A percentile compares a stretch with the other conserved stretches of the same genome.
Evolutionary conservation across 2,329 filamentous ascomycete genomes (phyloP).

Genomic region (Trichoderma endophyticum): DNA sequence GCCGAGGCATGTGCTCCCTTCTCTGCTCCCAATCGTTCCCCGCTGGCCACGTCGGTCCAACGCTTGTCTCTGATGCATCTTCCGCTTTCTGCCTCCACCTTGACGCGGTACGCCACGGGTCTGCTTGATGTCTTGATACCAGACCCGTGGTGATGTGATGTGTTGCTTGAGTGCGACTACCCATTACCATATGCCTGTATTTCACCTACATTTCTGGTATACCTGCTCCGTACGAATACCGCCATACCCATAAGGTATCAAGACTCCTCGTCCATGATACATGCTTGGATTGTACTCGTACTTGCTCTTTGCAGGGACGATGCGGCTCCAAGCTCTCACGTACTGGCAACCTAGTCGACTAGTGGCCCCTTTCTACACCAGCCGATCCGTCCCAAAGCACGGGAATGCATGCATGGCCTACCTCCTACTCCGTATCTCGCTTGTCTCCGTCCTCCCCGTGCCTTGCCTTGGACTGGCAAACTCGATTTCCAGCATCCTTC

Average conservation of each 20-base stretch:
- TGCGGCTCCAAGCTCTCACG: background rate
- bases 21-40: constrained; percentile 10
- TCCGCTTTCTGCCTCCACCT: background rate
- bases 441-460: constrained; percentile 10
- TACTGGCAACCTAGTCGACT: background rate
- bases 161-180: background rate
- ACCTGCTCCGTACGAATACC: background rate
- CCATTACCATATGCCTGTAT: background rate
- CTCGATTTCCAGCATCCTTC: background rate
- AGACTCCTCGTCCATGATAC: background rate
- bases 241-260: background rate
- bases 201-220: background rate
- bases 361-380: constrained; percentile 13
- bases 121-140: no score
- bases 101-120: background rate
- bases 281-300: background rate
- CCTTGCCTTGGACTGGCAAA: background rate
- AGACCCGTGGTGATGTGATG: background rate
- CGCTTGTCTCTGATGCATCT: constrained; percentile 3
- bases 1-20: constrained; percentile 7
- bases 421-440: constrained; percentile 8
- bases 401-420: constrained; percentile 16
- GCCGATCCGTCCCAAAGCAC: constrained; percentile 13
- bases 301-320: background rate
- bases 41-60: constrained; percentile 15